phyloP scores from a whole-genome alignment of 148 eudicot genomes.

The Amaranthus hypochondriacus region DNA sequence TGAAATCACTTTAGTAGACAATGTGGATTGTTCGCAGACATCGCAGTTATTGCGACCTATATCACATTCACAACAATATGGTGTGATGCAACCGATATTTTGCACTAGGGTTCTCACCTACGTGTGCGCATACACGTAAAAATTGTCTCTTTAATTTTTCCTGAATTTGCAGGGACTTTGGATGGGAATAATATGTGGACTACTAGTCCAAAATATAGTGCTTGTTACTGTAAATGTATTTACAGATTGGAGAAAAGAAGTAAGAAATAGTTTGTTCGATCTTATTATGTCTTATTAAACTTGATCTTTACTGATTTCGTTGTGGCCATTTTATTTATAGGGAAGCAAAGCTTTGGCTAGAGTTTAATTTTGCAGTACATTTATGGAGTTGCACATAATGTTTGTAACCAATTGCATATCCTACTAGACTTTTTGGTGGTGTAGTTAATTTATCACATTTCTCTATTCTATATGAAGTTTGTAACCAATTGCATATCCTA shows the following conservation, averaged over 20 bases:
- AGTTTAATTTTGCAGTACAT: neutral
- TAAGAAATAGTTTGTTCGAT: conserved; percentile 3
- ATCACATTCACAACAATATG: too few relatives aligned
- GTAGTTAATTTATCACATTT: too few relatives aligned
- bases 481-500: too few relatives aligned
- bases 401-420: too few relatives aligned
- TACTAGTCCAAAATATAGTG: conserved; percentile 45
- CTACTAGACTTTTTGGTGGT: too few relatives aligned
- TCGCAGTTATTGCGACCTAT: too few relatives aligned
- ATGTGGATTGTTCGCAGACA: too few relatives aligned
- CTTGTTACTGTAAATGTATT: conserved; percentile 41
- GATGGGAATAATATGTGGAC: conserved; percentile 62
- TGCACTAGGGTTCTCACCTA: too few relatives aligned
- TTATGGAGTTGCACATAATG: too few relatives aligned
- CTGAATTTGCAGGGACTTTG: conserved; percentile 52
- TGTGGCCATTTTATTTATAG: neutral
- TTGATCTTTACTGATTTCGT: neutral
- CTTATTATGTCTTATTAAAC: neutral
- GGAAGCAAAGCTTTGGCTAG: neutral
- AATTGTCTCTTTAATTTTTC: neutral
- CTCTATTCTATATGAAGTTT: too few relatives aligned
- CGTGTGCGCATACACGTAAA: neutral
- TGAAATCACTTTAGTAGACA: too few relatives aligned
- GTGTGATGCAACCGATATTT: too few relatives aligned
- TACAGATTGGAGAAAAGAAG: conserved; percentile 60